Base-by-base conservation (phyloP, 2,329 filamentous ascomycete genomes). In the Sarocladium kiliense region DNA sequence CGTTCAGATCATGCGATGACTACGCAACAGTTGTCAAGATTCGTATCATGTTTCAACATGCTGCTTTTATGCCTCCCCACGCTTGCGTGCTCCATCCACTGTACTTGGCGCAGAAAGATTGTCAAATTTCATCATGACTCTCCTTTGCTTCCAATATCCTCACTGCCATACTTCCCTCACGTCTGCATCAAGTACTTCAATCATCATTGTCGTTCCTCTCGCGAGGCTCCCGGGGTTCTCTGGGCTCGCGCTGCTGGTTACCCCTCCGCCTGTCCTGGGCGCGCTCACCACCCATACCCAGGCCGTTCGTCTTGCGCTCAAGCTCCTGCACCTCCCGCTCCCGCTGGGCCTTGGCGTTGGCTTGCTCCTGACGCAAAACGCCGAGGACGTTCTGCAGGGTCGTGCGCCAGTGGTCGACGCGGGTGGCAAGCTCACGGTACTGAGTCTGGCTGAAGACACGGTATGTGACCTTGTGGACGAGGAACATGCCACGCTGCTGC, bases 381-480 rank as follows among this genome's bases (percentile, higher is more conserved):
- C 79, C 77, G 63, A 95, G 77, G 18, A 99, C 91, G 62, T 84
- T 85, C 67, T 84, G 81, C 65, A 97, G 77, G 64, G 89, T 93
- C 64, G 84, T 80, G 71, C 88, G 86, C 93, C 93, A 97, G 71
- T 91, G 89, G 74, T 96, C 92, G 65, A 99, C 78, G 59, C 93
- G 83, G 60, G 88, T 90, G 58, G 91, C 89, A 54, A 99, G 87
- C 78, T 99, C 93, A 64, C 89, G 85, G 91, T 95, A 99, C 78
- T 99, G 94, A 81, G 95, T 95, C 78, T 96, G 91, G 64, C 91
- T 91, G 67, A 99, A 99, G 55, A 97, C 92, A 59, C 94, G 87
- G 81, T 97, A 97, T 58, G 91, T 96, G 65, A 91, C 91, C 70
- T 94, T 86, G 80, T 99, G 94, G 59, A 99, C 91, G 54, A 97